phyloP scores from a whole-genome alignment of 2,329 filamentous ascomycete genomes.

The Calonectria ilicicola region DNA sequence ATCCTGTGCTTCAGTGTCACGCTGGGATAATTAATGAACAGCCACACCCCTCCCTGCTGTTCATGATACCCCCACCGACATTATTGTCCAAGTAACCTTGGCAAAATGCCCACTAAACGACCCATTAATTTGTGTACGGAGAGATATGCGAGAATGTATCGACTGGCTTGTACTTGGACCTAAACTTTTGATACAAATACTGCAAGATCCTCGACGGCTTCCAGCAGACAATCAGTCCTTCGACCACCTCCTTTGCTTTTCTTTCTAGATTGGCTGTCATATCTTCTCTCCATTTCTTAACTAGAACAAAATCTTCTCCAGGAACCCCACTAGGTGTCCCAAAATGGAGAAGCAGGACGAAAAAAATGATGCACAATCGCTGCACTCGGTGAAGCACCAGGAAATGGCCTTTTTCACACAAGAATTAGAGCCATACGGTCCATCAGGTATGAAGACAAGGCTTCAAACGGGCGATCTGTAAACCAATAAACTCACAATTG shows the following conservation, averaged over 20 bases:
- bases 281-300: not conserved
- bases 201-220: not conserved
- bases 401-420: not conserved
- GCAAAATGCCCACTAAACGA: not conserved
- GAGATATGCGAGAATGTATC: not conserved
- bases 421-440: not conserved
- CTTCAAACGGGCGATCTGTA: not conserved
- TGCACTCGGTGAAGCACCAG: not conserved
- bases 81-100: not conserved
- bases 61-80: not conserved
- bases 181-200: not conserved
- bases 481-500: not conserved
- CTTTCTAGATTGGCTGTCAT: not conserved
- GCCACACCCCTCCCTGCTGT: not conserved
- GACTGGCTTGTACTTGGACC: too few relatives aligned
- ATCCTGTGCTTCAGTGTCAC: not conserved
- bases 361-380: not conserved
- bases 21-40: not conserved
- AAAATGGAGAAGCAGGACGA: not conserved
- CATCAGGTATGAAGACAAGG: not conserved
- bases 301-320: not conserved
- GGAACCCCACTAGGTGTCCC: not conserved
- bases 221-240: not conserved
- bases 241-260: not conserved
- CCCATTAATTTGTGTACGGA: not conserved